phyloP scores from a whole-genome alignment of 73 alveolate species.

The Paramecium primaurelia region DNA sequence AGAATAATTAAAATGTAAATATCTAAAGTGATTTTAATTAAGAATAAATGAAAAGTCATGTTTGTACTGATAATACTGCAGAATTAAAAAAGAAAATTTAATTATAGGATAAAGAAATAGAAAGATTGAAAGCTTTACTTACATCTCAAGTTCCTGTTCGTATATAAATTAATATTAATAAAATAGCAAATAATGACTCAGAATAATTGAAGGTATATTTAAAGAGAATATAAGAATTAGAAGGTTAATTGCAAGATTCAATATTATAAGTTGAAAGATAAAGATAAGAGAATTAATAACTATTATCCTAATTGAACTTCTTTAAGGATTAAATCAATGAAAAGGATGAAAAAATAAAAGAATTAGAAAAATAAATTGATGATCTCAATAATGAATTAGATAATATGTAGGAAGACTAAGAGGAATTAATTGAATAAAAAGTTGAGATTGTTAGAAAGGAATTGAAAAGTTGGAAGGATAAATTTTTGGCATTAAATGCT shows the following conservation, averaged over 20 bases:
- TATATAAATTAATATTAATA: background rate
- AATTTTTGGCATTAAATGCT: slow-evolving; percentile 6
- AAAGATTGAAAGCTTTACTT: background rate
- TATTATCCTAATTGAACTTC: background rate
- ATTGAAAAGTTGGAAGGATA: background rate
- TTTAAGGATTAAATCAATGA: background rate
- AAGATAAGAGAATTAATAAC: background rate
- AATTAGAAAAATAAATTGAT: background rate
- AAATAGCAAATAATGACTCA: background rate
- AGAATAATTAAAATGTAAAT: background rate
- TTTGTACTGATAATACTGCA: background rate
- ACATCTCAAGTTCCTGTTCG: background rate
- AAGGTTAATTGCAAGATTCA: background rate
- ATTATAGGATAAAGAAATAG: background rate
- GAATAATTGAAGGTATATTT: background rate
- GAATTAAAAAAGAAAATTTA: background rate
- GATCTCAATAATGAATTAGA: background rate
- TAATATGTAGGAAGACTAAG: background rate
- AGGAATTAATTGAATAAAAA: background rate
- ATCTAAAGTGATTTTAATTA: background rate
- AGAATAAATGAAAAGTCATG: background rate
- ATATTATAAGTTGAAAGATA: background rate
- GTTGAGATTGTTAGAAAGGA: background rate
- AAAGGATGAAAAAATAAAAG: background rate
- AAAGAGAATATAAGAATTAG: background rate